Evolutionary conservation across 2,329 filamentous ascomycete genomes (phyloP).

Genomic region (Bimuria novae-zelandiae): DNA sequence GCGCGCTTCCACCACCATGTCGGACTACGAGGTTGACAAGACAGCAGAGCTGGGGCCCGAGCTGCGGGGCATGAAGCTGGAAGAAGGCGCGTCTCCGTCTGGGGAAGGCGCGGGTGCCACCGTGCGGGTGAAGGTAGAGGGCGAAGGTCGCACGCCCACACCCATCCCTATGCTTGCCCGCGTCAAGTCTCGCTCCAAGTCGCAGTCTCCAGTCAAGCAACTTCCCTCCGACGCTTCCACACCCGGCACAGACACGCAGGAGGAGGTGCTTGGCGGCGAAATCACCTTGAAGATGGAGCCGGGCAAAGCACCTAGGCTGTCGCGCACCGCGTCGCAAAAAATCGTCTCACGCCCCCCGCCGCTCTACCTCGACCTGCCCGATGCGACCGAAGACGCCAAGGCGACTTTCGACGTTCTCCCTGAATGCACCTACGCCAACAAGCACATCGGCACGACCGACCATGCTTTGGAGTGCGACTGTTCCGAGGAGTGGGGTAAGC

Average conservation of each 20-base stretch:
- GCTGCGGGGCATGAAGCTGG: constrained; percentile 52
- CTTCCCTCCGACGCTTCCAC: constrained; percentile 43
- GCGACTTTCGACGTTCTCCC: constrained; percentile 78
- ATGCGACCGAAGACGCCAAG: constrained; percentile 77
- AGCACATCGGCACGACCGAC: constrained; percentile 87
- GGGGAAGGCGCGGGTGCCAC: constrained; percentile 23
- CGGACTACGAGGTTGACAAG: constrained; percentile 40
- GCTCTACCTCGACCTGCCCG: constrained; percentile 75
- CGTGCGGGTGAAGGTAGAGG: constrained; percentile 35
- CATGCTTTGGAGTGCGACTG: constrained; percentile 96
- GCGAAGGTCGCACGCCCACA: constrained; percentile 29
- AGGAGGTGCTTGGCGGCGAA: constrained; percentile 63
- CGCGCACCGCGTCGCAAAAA: constrained; percentile 76
- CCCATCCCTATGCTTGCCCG: constrained; percentile 33
- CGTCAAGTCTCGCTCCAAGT: constrained; percentile 34
- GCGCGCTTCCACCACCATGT: constrained; percentile 39
- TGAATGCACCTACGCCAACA: constrained; percentile 88
- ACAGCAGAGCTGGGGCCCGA: constrained; percentile 49
- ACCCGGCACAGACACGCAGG: constrained; percentile 47
- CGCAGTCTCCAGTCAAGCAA: constrained; percentile 42
- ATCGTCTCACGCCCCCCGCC: constrained; percentile 63
- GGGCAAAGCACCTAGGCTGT: constrained; percentile 70
- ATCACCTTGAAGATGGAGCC: constrained; percentile 67
- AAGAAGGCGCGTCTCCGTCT: constrained; percentile 41
- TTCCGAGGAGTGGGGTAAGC: constrained; percentile 89